Conservation (phyloP, 768 basidiomycete species). For the Auricularia sp. region DNA sequence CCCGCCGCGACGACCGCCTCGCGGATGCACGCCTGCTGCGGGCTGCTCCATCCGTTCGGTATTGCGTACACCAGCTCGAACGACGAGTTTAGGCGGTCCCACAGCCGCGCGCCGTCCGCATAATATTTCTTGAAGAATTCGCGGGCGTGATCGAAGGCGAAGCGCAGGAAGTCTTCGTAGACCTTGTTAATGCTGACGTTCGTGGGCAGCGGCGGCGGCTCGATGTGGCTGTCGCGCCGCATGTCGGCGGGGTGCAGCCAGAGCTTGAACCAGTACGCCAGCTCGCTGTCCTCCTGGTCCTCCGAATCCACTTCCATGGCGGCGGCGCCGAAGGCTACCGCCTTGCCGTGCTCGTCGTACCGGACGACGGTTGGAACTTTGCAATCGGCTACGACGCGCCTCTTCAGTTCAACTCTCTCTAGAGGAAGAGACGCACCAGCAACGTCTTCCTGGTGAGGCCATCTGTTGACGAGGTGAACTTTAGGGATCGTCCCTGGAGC, state of each 20-base stretch:
- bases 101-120: constrained; percentile 17
- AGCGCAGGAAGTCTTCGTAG: constrained; percentile 39
- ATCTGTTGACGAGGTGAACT: background rate
- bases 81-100: constrained; percentile 30
- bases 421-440: background rate
- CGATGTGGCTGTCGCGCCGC: constrained; percentile 3
- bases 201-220: constrained; percentile 34
- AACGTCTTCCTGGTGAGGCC: background rate
- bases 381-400: background rate
- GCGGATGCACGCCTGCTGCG: constrained; percentile 35
- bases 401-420: background rate
- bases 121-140: background rate
- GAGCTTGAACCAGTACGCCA: constrained; percentile 1
- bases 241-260: background rate
- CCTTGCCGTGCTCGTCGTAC: background rate
- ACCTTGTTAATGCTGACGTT: constrained; percentile 34
- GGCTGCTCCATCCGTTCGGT: constrained; percentile 40
- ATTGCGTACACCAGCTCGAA: constrained; percentile 40
- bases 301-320: background rate
- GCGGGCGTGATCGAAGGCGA: constrained; percentile 33
- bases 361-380: background rate
- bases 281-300: background rate
- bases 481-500: background rate
- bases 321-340: background rate
- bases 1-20: constrained; percentile 33